Evolutionary conservation across 1,139 yeast genomes (phyloP).

Genomic region (Kodamaea arcana): DNA sequence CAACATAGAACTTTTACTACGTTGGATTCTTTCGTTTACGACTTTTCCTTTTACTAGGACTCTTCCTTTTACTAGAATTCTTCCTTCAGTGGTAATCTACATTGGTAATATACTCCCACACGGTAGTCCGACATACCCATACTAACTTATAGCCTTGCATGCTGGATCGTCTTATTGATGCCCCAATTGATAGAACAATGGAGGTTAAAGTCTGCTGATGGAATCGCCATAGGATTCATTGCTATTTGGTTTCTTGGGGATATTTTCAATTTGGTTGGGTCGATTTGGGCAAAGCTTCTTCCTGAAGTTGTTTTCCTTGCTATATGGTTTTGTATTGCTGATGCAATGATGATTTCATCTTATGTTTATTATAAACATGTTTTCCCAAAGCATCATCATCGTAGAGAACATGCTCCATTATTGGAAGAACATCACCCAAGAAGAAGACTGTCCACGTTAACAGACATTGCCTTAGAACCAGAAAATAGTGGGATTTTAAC

Average conservation of each 20-base stretch:
- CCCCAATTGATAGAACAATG: constrained; percentile 84
- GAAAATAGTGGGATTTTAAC: constrained; percentile 42
- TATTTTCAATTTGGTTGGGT: constrained; percentile 60
- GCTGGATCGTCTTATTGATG: constrained; percentile 76
- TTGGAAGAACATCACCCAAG: constrained; percentile 14
- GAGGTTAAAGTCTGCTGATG: constrained; percentile 74
- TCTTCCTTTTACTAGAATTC: too few relatives aligned
- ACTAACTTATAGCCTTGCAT: constrained; percentile 46
- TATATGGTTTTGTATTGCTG: constrained; percentile 72
- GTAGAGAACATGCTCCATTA: constrained; percentile 7
- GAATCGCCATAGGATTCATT: constrained; percentile 68
- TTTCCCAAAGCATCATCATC: constrained; percentile 31
- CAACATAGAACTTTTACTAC: too few relatives aligned
- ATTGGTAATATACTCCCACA: too few relatives aligned
- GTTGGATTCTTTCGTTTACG: too few relatives aligned
- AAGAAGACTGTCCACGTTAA: constrained; percentile 43
- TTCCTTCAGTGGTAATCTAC: too few relatives aligned
- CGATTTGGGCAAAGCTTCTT: constrained; percentile 66
- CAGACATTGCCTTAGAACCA: constrained; percentile 44
- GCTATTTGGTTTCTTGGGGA: constrained; percentile 75
- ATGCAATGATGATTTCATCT: constrained; percentile 56
- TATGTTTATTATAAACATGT: constrained; percentile 53
- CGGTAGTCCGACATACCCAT: too few relatives aligned
- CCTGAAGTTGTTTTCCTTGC: constrained; percentile 72
- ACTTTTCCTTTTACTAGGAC: background rate